Base-by-base conservation (phyloP, 208 protist species). In the Acanthamoeba healyi region DNA sequence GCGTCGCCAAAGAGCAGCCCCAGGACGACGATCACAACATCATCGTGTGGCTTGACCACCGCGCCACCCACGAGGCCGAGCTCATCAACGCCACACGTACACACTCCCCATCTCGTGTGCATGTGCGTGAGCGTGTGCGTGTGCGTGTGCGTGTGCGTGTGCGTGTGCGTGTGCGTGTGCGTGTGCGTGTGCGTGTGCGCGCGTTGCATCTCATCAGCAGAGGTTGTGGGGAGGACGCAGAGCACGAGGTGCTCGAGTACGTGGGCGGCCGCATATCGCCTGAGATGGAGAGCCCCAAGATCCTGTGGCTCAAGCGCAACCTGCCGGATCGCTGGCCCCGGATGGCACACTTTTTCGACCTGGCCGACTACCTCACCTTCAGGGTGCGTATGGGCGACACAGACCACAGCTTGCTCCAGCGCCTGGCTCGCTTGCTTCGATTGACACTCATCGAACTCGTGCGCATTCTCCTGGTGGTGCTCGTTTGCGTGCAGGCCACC, bases 311-410 rank as follows among this genome's bases (percentile, higher is more conserved):
- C 40, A 88, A 88, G 51, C 46, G 32, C 26, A 17, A 88, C 79
- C 42, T 88, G 36, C 46, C 42, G 15, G 79, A 88, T n/a, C 42
- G 46, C 22, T 88, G 79, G 79, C 2, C 42, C 19, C 46, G 51
- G 26, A 63, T 63, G 42, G 79, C 51, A 7, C 79, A 88, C 51
- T 88, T 88, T 26, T 65, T 88, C 24, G 79, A 88, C 29, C 79
- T 88, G 5, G 79, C 79, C 36, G 79, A 88, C 79, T 88, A 88
- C 36, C 79, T 88, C 79, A 88, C 79, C 79, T 88, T 65, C 51
- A 29, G 26, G 46, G 79, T 63, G 40, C 7, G 46, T 36, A 24
- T 34, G 44, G 38, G 24, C 44, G 7, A 15, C 44, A 3, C 46
- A 2, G 1, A 46, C 1, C 67, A 26, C 70, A 24, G 0, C 15